phyloP scores from a whole-genome alignment of 495 filamentous ascomycete species.

The Penicillium waksmanii region DNA sequence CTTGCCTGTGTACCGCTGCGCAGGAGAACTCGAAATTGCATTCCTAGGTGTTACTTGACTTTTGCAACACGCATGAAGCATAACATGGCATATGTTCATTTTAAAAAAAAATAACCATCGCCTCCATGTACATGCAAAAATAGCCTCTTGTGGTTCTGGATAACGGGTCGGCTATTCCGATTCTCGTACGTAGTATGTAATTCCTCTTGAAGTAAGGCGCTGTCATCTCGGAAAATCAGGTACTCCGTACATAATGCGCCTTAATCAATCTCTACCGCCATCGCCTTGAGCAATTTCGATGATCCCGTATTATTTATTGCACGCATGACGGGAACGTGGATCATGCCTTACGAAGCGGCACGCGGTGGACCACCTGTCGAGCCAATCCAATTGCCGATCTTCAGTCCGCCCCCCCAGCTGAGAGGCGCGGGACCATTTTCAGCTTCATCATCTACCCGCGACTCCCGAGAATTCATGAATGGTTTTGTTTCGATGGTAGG shows the following conservation, averaged over 20 bases:
- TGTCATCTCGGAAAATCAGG: not conserved
- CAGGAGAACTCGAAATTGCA: constrained; percentile 14
- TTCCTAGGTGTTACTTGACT: constrained; percentile 11
- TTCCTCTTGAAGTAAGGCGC: too few species aligned
- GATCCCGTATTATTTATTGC: constrained; percentile 25
- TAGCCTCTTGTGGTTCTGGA: not conserved
- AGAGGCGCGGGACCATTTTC: constrained; percentile 1
- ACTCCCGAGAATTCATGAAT: not conserved
- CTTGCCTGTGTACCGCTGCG: constrained; percentile 4
- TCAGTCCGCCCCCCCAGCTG: constrained; percentile 8
- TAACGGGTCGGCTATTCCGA: too few species aligned
- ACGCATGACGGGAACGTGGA: constrained; percentile 32
- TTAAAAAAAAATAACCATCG: not conserved
- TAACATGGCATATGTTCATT: not conserved
- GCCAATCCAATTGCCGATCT: constrained; percentile 37
- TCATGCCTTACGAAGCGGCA: constrained; percentile 22
- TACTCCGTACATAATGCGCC: not conserved
- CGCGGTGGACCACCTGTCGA: constrained; percentile 15
- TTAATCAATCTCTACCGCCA: not conserved
- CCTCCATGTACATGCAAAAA: not conserved
- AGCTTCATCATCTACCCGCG: constrained; percentile 1
- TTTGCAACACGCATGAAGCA: not conserved
- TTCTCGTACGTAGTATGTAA: too few species aligned
- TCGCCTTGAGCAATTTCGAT: constrained; percentile 9
- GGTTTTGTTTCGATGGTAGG: not conserved